Base-by-base conservation (phyloP, 1,139 yeast genomes). In the Suhomyces ambrosiae region DNA sequence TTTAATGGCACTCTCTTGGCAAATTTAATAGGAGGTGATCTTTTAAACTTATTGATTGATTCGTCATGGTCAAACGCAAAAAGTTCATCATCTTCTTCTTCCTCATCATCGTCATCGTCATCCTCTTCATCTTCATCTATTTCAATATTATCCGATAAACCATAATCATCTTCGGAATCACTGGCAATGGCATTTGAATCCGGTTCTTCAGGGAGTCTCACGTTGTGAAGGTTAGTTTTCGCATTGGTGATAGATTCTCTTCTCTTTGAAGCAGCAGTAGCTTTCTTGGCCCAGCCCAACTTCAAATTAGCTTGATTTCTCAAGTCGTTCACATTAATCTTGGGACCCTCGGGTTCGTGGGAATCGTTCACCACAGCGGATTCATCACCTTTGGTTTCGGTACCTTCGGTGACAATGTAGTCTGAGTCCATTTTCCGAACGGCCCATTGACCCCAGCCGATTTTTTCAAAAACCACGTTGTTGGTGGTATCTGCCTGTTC, bases 381-480 rank as follows among this genome's bases (percentile, higher is more conserved):
- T 10, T 43, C 47, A 21, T 37, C 49, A 7, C 36, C 45, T 31
- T 63, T 69, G 17, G 66, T 47, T 27, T 63, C 70, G 16, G 69
- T 63, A 6, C 74, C 74, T 45, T 71, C 74, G 16, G 73, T 68
- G 22, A 68, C 73, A 42, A 80, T 79, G 41, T 63, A 64, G 42
- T 72, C 79, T 7, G 74, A 60, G 35, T 72, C 76, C 11, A 75
- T 78, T 33, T 71, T 65, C 42, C 82, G 73, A 6, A 90, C 95
- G 18, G 90, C 88, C 97, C 97, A 90, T 56, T 92, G 94, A 42
- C 97, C 97, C 97, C 97, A 90, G 17, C 97, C 97, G 27, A 89
- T 89, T 65, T 90, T 90, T 53, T 88, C 96, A 65, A 90, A 90
- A 13, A 85, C 79, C 27, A 82, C 80, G 41, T 74, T 71, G 41